These are phyloP conservation scores for Pluteus cervinus DNA, from an alignment of 768 basidiomycete species.

Conservation along the genomic window DNA sequence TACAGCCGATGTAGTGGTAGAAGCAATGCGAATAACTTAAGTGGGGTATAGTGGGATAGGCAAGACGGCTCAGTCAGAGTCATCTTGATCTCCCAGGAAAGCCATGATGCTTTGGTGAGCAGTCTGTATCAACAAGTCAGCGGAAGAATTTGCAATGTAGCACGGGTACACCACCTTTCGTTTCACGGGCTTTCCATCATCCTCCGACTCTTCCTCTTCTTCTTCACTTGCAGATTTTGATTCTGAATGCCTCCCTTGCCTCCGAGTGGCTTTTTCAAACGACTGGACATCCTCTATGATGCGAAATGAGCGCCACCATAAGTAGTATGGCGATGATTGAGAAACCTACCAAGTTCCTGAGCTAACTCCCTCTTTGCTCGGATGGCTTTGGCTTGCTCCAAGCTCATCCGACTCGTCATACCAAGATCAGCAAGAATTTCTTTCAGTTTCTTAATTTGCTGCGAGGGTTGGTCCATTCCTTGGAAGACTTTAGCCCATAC, in stretches of 20 bases:
- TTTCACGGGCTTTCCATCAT: slow-evolving; percentile 25
- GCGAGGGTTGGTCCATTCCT: slow-evolving; percentile 45
- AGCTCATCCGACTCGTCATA: slow-evolving; percentile 70
- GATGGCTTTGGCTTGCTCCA: slow-evolving; percentile 78
- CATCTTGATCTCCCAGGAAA: slow-evolving; percentile 69
- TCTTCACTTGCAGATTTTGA: slow-evolving; percentile 16
- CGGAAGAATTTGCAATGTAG: not conserved
- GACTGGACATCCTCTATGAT: slow-evolving; percentile 79
- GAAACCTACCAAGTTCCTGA: slow-evolving; percentile 64
- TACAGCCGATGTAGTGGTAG: slow-evolving; percentile 24
- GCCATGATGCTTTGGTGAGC: slow-evolving; percentile 61
- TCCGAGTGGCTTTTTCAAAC: slow-evolving; percentile 51
- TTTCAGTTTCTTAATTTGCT: slow-evolving; percentile 62
- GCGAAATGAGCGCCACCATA: slow-evolving; percentile 5
- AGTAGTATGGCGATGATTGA: not conserved
- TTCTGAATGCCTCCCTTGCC: slow-evolving; percentile 22
- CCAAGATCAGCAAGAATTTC: slow-evolving; percentile 66
- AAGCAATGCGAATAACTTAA: not conserved
- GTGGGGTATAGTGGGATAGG: not conserved
- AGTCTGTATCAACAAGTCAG: slow-evolving; percentile 15
- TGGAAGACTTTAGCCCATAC: slow-evolving; percentile 72
- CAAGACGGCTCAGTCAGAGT: slow-evolving; percentile 38
- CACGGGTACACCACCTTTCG: slow-evolving; percentile 18
- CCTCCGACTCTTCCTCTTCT: slow-evolving; percentile 27
- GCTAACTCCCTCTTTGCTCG: slow-evolving; percentile 69